Base-by-base conservation (phyloP, 306 rosid species). In the Rosa rugosa region DNA sequence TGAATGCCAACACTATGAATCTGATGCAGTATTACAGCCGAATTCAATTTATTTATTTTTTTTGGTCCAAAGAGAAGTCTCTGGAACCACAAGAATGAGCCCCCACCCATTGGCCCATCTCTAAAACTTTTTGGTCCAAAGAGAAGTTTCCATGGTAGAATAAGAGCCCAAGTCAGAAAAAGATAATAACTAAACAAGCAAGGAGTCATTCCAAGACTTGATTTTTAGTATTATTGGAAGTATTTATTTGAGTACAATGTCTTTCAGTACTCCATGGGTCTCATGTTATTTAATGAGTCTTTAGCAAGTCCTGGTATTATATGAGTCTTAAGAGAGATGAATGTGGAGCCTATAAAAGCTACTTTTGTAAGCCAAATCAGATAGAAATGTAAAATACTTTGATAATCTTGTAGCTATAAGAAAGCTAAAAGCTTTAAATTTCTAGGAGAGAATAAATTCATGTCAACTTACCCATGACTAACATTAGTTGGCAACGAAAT, bases 401-500 rank as follows among this genome's bases (percentile, higher is more conserved):
- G 11, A 66, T 38, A 18, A 66, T 10, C 42, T 36, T 25, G n/a
- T 42, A 59, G 59, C 31, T 17, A 17, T 44, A 49, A 63, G 31
- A 12, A 44, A 59, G 44, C 22, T 8, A 16, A 69, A 63, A 62
- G 68, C 42, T 14, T 36, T n/a, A 51, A 34, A 78, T 72, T 47
- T 38, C 11, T 12, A 51, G 51, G 53, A 59, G 38, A 74, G 41
- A 42, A 47, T 12, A 63, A 44, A n/a, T 66, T 59, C 72, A 72
- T 31, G 70, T 63, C 60, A 76, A 70, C 95, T 89, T 89, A 96
- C 99, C 96, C 89, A 44, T 96, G 89, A 86, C 98, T 91, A 79
- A 90, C 83, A 85, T 84, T 84, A 82, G 94, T 83, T 8, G 92
- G 87, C 76, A 93, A 76, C 1, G 94, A 83, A 82, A 89, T 44